phyloP scores from a whole-genome alignment of 805 yeast genomes.

The Tetrapisispora nanseiensis region DNA sequence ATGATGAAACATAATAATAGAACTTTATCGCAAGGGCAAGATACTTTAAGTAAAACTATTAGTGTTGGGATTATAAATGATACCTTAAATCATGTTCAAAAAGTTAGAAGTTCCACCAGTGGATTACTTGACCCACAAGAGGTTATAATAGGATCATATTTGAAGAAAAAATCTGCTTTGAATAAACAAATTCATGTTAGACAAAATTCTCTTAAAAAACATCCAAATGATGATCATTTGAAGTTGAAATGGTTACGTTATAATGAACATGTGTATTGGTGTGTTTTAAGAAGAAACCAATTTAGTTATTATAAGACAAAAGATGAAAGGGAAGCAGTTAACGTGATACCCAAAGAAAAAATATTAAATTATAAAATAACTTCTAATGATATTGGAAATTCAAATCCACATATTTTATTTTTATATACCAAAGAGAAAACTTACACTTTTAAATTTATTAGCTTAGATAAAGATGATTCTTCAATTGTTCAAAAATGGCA shows the following conservation, averaged over 20 bases:
- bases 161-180: slow-evolving; percentile 3
- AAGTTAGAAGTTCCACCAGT: neutral
- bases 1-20: neutral
- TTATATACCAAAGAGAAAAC: slow-evolving; percentile 14
- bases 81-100: neutral
- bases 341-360: slow-evolving; percentile 12
- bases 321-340: slow-evolving; percentile 16
- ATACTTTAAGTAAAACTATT: neutral
- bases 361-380: slow-evolving; percentile 9
- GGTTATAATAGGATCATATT: slow-evolving; percentile 3
- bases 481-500: slow-evolving; percentile 7
- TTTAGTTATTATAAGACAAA: slow-evolving; percentile 18
- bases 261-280: slow-evolving; percentile 11
- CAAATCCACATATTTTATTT: slow-evolving; percentile 5
- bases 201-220: neutral
- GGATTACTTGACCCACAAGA: slow-evolving; percentile 4
- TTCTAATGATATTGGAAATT: slow-evolving; percentile 4
- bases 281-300: slow-evolving; percentile 17
- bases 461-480: neutral
- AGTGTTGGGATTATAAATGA: slow-evolving; percentile 1
- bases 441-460: slow-evolving; percentile 2
- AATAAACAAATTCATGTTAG: slow-evolving; percentile 1
- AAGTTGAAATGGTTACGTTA: slow-evolving; percentile 3
- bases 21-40: neutral
- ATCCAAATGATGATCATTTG: neutral